Conservation (phyloP, 495 filamentous ascomycete genomes). For the Elasticomyces elasticus region DNA sequence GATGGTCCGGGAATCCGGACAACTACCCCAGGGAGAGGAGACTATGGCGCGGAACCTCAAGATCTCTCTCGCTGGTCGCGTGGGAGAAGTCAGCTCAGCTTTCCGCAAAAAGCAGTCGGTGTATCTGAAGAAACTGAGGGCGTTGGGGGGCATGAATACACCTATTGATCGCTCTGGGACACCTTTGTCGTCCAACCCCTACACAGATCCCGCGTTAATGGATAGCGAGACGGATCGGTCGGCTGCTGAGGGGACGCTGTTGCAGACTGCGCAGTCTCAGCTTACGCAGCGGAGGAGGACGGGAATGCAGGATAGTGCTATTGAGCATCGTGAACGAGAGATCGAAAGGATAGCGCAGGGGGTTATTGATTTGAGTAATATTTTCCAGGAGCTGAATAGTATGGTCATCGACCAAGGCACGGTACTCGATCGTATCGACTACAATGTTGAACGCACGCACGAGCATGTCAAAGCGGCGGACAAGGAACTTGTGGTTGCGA, state of each 20-base stretch:
- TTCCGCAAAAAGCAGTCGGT: slow-evolving; percentile 96
- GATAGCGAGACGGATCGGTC: slow-evolving; percentile 86
- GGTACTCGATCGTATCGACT: slow-evolving; percentile 95
- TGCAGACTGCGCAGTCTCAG: slow-evolving; percentile 48
- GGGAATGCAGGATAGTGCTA: slow-evolving; percentile 71
- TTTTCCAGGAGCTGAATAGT: slow-evolving; percentile 88
- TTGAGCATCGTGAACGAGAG: slow-evolving; percentile 87
- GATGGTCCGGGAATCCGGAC: slow-evolving; percentile 66
- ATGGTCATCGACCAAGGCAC: slow-evolving; percentile 99
- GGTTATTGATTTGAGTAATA: slow-evolving; percentile 90
- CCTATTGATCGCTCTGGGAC: slow-evolving; percentile 52
- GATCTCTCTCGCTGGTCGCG: slow-evolving; percentile 72
- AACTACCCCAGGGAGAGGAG: slow-evolving; percentile 71
- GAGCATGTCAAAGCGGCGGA: slow-evolving; percentile 83
- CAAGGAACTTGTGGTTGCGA: slow-evolving; percentile 77
- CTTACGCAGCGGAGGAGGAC: slow-evolving; percentile 47
- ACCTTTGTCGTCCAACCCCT: slow-evolving; percentile 48
- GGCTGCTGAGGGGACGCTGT: slow-evolving; percentile 79
- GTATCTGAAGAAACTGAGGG: slow-evolving; percentile 88
- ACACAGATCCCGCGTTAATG: slow-evolving; percentile 69
- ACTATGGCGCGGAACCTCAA: slow-evolving; percentile 95
- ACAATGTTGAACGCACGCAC: slow-evolving; percentile 90
- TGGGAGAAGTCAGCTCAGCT: slow-evolving; percentile 83
- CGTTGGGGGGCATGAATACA: slow-evolving; percentile 54
- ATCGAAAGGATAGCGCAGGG: slow-evolving; percentile 97